These are phyloP conservation scores for Lumnitzera racemosa DNA, from an alignment of 345 rosid species.

Conservation along the genomic window DNA sequence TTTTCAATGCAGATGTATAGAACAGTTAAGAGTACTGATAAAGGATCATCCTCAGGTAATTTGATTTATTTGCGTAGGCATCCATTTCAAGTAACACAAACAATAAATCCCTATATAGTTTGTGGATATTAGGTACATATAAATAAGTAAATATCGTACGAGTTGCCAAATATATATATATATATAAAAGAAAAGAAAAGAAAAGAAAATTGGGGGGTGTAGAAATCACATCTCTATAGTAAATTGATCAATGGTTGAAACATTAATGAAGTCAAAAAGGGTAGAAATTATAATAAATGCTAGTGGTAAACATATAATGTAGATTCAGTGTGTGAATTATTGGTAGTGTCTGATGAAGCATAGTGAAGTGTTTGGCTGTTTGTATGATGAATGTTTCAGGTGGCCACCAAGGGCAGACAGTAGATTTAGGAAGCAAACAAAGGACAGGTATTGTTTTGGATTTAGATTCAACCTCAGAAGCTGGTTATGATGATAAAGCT, in stretches of 20 bases:
- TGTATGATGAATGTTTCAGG: slow-evolving; percentile 12
- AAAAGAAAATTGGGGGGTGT: too few relatives aligned
- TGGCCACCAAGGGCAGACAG: too few relatives aligned
- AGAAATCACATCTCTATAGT: too few relatives aligned
- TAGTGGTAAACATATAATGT: slow-evolving; percentile 3
- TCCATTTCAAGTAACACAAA: slow-evolving; percentile 8
- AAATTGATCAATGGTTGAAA: too few relatives aligned
- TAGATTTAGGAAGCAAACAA: too few relatives aligned
- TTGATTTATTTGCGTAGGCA: slow-evolving; percentile 4
- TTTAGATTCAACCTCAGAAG: too few relatives aligned
- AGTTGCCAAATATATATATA: neutral
- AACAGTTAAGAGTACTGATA: slow-evolving; percentile 96
- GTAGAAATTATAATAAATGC: slow-evolving; percentile 2
- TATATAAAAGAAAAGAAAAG: neutral
- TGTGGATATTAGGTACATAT: too few relatives aligned
- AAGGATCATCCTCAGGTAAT: slow-evolving; percentile 52
- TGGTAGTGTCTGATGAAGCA: slow-evolving; percentile 23
- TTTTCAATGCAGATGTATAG: slow-evolving; percentile 86
- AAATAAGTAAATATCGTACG: too few relatives aligned
- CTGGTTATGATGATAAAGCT: too few relatives aligned
- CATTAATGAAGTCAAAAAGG: too few relatives aligned
- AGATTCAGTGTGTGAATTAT: neutral
- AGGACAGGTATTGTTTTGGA: too few relatives aligned
- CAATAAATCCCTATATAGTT: neutral
- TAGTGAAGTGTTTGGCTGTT: slow-evolving; percentile 13